These are phyloP conservation scores for Cucurbita pepo DNA, from an alignment of 306 rosid species.

Conservation along the genomic window DNA sequence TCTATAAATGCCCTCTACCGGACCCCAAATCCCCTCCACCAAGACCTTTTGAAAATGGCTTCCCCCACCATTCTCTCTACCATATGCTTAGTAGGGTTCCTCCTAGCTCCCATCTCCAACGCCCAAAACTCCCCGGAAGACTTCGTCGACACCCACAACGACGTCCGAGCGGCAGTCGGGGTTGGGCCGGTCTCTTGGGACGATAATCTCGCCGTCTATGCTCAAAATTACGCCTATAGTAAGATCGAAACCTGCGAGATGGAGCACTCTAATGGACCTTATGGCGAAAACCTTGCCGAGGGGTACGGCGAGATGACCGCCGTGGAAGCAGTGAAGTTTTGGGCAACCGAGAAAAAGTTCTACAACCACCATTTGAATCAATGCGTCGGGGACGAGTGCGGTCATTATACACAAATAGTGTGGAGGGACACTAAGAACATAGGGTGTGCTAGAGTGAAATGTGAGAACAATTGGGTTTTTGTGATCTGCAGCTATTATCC, in stretches of 20 bases:
- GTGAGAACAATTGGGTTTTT: slow-evolving; percentile 14
- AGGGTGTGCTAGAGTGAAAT: slow-evolving; percentile 24
- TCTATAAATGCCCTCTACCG: background rate
- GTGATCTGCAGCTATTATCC: slow-evolving; percentile 19
- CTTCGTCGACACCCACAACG: background rate
- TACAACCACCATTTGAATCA: slow-evolving; percentile 2
- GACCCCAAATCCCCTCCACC: background rate
- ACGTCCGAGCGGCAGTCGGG: background rate
- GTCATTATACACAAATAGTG: slow-evolving; percentile 26
- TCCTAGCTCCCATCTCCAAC: background rate
- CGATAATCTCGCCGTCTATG: slow-evolving; percentile 1
- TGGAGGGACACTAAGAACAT: slow-evolving; percentile 5
- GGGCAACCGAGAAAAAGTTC: slow-evolving; percentile 16
- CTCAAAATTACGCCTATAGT: slow-evolving; percentile 5
- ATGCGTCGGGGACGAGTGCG: slow-evolving; percentile 13
- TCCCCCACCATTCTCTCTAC: background rate
- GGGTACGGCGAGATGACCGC: background rate
- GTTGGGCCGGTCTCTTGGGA: background rate
- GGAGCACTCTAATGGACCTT: slow-evolving; percentile 23
- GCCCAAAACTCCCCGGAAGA: slow-evolving; percentile 1
- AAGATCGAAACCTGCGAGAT: slow-evolving; percentile 7
- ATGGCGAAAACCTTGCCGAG: slow-evolving; percentile 14
- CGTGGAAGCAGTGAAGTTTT: slow-evolving; percentile 5
- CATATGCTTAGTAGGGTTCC: background rate
- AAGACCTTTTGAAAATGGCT: background rate